Percentiles rank a stretch among this genome's conserved stretches.
phyloP scores from a whole-genome alignment of 768 basidiomycete genomes.

The Lenzites betulinus region DNA sequence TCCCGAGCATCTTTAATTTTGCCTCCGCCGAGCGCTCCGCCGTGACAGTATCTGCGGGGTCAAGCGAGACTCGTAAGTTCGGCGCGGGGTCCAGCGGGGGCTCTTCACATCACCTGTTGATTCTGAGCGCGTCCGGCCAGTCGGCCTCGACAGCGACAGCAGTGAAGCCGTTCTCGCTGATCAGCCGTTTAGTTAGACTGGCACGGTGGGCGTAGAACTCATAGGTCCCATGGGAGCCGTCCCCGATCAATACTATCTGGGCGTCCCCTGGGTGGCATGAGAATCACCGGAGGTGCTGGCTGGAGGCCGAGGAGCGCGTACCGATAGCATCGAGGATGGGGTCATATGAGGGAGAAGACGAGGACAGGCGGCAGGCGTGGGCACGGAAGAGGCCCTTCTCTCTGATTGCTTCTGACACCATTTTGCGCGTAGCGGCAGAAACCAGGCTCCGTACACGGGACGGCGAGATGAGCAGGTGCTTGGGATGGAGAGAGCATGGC shows the following conservation, averaged over 20 bases:
- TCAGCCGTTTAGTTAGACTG: conserved; percentile 32
- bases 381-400: conserved; percentile 19
- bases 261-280: conserved; percentile 24
- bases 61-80: background rate
- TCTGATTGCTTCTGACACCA: conserved; percentile 12
- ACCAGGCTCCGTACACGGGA: background rate
- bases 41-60: conserved; percentile 24
- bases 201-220: conserved; percentile 35
- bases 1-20: conserved; percentile 20
- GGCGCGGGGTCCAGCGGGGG: background rate
- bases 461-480: too few relatives aligned
- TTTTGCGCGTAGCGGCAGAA: conserved; percentile 3
- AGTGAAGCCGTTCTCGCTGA: conserved; percentile 34
- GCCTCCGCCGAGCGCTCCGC: conserved; percentile 13
- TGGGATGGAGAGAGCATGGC: background rate
- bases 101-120: conserved; percentile 27
- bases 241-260: conserved; percentile 33
- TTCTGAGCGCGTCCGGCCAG: conserved; percentile 36
- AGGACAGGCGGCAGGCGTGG: conserved; percentile 21
- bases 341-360: conserved; percentile 24
- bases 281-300: background rate
- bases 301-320: conserved; percentile 11
- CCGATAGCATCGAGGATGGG: conserved; percentile 27
- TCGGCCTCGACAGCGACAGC: conserved; percentile 34
- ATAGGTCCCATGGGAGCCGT: conserved; percentile 34